phyloP scores from a whole-genome alignment of 192 early-diverging fungal genomes.

The Mortierella alpina region DNA sequence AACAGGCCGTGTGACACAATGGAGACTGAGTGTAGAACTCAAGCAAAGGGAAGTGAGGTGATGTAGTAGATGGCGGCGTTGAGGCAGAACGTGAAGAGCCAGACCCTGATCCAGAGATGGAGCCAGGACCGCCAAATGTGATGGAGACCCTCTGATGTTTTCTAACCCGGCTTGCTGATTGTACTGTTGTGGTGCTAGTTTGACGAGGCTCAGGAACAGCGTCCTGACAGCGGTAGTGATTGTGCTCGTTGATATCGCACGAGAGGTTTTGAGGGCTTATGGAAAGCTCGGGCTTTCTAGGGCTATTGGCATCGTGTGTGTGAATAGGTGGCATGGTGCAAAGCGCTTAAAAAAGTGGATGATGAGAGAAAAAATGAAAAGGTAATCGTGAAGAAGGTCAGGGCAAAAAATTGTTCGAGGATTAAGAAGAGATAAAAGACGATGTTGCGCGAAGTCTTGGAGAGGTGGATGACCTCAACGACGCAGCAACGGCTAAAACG shows the following conservation, averaged over 20 bases:
- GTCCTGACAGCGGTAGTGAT: neutral
- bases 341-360: neutral
- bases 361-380: neutral
- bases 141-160: slow-evolving; percentile 24
- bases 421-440: neutral
- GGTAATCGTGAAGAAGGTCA: neutral
- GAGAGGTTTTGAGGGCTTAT: too few relatives aligned
- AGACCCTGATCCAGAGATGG: slow-evolving; percentile 18
- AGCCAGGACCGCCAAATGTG: slow-evolving; percentile 47
- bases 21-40: slow-evolving; percentile 2
- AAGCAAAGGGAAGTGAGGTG: slow-evolving; percentile 13
- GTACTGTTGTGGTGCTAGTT: neutral
- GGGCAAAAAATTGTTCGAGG: neutral
- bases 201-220: neutral
- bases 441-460: too few relatives aligned
- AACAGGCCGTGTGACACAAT: neutral
- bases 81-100: slow-evolving; percentile 17
- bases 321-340: neutral
- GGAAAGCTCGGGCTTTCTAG: too few relatives aligned
- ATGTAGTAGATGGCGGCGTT: slow-evolving; percentile 5
- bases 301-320: neutral
- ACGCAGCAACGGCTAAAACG: too few relatives aligned
- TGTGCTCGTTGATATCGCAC: too few relatives aligned
- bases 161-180: neutral
- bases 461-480: too few relatives aligned